phyloP scores from a whole-genome alignment of 2,329 filamentous ascomycete genomes.

The Passalora sequoiae region DNA sequence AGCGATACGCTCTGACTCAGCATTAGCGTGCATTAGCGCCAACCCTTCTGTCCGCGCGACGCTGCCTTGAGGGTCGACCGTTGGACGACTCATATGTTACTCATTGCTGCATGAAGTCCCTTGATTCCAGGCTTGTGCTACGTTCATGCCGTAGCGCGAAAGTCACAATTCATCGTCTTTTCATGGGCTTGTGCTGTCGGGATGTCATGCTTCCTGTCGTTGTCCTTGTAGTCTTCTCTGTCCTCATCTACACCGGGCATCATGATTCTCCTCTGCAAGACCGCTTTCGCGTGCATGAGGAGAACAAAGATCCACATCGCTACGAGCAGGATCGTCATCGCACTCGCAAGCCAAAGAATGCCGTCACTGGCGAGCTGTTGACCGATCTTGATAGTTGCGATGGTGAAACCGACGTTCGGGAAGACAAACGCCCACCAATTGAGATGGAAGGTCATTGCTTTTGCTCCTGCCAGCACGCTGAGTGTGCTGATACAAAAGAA shows the following conservation, averaged over 20 bases:
- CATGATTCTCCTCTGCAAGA: constrained; percentile 49
- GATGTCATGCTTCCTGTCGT: constrained; percentile 10
- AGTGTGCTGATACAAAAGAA: constrained; percentile 34
- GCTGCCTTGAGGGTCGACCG: too few species aligned
- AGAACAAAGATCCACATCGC: constrained; percentile 51
- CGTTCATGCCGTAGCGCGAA: too few species aligned
- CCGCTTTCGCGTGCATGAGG: constrained; percentile 46
- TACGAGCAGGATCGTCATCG: constrained; percentile 53
- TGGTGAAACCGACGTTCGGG: constrained; percentile 59
- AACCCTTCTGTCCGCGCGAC: too few species aligned
- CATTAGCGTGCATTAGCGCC: too few species aligned
- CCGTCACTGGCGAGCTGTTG: constrained; percentile 46
- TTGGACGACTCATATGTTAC: too few species aligned
- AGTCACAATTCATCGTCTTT: not conserved
- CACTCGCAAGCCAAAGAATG: constrained; percentile 51
- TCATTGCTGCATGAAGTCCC: too few species aligned
- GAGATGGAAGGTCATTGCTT: constrained; percentile 38
- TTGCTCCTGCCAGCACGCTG: constrained; percentile 15
- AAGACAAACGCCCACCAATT: constrained; percentile 61
- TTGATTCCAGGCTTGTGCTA: too few species aligned
- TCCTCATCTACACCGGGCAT: constrained; percentile 59
- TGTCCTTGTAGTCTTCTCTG: constrained; percentile 32
- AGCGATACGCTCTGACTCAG: too few species aligned
- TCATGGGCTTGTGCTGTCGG: constrained; percentile 6
- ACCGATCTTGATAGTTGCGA: constrained; percentile 55